These are phyloP conservation scores for Haplosporangium sp. DNA, from an alignment of 371 early-diverging fungal species.

Conservation along the genomic window DNA sequence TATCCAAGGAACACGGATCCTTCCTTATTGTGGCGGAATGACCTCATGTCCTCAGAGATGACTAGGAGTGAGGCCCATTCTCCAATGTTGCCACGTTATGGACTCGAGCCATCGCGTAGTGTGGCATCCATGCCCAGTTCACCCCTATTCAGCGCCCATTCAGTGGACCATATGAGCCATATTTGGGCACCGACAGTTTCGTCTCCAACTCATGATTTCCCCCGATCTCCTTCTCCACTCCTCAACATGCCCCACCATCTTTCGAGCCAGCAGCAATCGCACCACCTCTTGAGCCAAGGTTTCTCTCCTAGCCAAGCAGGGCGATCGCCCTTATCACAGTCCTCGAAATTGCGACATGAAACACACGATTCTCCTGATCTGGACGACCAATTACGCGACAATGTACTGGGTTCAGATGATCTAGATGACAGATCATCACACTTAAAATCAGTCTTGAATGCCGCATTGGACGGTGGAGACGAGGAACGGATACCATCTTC, in stretches of 20 bases:
- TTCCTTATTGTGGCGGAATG: conserved; percentile 47
- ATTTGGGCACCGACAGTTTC: conserved; percentile 53
- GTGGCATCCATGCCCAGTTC: conserved; percentile 54
- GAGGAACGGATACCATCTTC: conserved; percentile 47
- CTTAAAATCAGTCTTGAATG: conserved; percentile 63
- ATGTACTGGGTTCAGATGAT: conserved; percentile 23
- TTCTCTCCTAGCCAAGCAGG: conserved; percentile 27
- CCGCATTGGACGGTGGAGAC: conserved; percentile 63
- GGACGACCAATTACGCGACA: conserved; percentile 46
- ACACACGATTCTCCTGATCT: conserved; percentile 45
- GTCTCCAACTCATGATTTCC: conserved; percentile 69
- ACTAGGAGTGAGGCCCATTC: conserved; percentile 51
- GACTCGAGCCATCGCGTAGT: conserved; percentile 42
- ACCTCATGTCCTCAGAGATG: conserved; percentile 35
- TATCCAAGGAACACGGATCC: conserved; percentile 34
- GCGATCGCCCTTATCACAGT: conserved; percentile 46
- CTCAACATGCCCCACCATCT: conserved; percentile 68
- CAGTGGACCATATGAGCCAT: conserved; percentile 52
- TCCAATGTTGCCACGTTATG: conserved; percentile 36
- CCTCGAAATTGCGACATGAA: conserved; percentile 41
- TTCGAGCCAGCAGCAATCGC: conserved; percentile 58
- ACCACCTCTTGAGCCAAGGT: conserved; percentile 37
- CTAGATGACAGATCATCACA: conserved; percentile 50
- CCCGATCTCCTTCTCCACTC: conserved; percentile 88
- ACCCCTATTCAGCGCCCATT: conserved; percentile 44